Evolutionary conservation across 441 rosid species (phyloP), one percentile per base, ranked within the genome.

Genomic region (Flueggea neowawraea): DNA sequence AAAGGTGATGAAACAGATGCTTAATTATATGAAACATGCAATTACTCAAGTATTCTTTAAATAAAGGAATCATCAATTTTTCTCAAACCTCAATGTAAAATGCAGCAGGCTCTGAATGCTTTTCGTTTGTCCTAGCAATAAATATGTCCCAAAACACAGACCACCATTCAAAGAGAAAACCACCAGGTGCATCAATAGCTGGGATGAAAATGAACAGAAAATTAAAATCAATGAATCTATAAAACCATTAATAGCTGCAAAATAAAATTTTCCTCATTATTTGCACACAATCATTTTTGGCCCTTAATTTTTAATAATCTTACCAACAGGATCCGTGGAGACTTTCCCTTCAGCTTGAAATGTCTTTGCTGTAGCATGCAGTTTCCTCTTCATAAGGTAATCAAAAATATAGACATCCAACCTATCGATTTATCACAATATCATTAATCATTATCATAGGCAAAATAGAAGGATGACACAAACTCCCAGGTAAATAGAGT

Each of bases 121-220:
- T 78, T 68, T 83, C 80, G 32, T 73, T 72, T 49, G 80, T 68
- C 80, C 84, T 74, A 5, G 85, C 74, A 52, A 76, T 74, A 61
- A 77, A 84, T 31, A 79, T 69, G 57, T 84, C 89, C 89, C 89
- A 84, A 66, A 84, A 84, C 49, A 82, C 85, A 57, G 85, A 84
- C 87, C 90, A 84, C 90, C 90, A 82, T 68, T 84, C 90, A 9
- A 76, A 78, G 31, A 84, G 75, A 69, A 84, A 84, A 49, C 90
- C 87, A 22, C 79, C 83, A 32, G 85, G 83, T n/a, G 83, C 79
- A 68, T 84, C 83, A 49, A 84, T 80, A 58, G 85, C 87, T 84
- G 76, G 47, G 67, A 58, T 5, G 54, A 52, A 52, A 64, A 15
- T 36, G 53, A 54, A 31, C n/a, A 50, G 28, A 55, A 56, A 15